phyloP scores from a whole-genome alignment of 169 alveolate genomes.

The Ichthyophthirius multifiliis region DNA sequence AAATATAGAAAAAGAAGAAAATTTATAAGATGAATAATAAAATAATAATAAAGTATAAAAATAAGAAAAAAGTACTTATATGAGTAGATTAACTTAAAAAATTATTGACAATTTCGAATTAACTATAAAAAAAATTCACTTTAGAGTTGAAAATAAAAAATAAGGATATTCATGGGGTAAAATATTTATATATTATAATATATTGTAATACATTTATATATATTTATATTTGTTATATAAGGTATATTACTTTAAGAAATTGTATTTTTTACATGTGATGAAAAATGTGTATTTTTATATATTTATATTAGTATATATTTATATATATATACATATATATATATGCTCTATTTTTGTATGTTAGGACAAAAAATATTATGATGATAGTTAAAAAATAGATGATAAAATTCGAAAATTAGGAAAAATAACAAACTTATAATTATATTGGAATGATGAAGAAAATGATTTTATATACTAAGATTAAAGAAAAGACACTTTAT shows the following conservation, averaged over 20 bases:
- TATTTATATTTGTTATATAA: no score
- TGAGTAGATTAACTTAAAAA: slow-evolving; percentile 25
- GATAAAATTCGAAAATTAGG: background rate
- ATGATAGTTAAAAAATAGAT: background rate
- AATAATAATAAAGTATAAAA: background rate
- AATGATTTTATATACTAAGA: background rate
- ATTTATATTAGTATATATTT: no score
- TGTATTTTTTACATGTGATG: background rate
- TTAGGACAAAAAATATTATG: background rate
- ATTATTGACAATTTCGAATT: slow-evolving; percentile 32
- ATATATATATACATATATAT: no score
- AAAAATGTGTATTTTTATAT: background rate
- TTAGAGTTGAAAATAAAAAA: slow-evolving; percentile 26
- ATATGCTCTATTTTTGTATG: background rate
- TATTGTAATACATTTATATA: background rate
- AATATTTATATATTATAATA: background rate
- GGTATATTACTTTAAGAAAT: background rate
- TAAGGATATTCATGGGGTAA: background rate
- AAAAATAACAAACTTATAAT: background rate
- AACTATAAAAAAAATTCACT: slow-evolving; percentile 20
- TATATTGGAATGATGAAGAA: background rate
- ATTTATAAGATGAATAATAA: no score
- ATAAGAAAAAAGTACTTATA: background rate
- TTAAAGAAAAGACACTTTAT: no score
- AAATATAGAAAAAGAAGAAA: no score